phyloP scores from a whole-genome alignment of 129 eudicot genomes.

The Chrysanthemum seticuspe region DNA sequence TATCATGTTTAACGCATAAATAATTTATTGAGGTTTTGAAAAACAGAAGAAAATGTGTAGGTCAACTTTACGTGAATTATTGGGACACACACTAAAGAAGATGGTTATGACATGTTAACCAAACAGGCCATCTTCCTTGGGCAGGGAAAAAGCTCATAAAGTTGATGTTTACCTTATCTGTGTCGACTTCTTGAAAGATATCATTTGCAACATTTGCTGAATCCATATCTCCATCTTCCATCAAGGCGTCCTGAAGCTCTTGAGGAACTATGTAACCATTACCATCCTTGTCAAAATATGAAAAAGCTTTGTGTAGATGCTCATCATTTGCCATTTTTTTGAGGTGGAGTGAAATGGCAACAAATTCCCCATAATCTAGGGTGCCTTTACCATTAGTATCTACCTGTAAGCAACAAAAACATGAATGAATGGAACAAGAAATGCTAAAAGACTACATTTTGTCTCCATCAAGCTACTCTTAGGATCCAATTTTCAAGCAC shows the following conservation, averaged over 20 bases:
- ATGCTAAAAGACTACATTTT: no score
- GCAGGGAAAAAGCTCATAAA: no score
- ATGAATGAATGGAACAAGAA: no score
- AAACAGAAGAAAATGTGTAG: no score
- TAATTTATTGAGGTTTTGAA: no score
- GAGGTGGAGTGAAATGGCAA: constrained; percentile 78
- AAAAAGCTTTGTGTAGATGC: constrained; percentile 82
- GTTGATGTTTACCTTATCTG: constrained; percentile 55
- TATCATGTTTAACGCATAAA: no score
- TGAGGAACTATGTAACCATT: constrained; percentile 78
- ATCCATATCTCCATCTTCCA: constrained; percentile 83
- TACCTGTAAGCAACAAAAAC: constrained; percentile 43
- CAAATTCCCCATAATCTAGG: constrained; percentile 76
- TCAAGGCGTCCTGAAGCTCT: constrained; percentile 71
- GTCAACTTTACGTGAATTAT: no score
- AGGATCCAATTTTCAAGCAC: no score
- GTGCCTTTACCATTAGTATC: constrained; percentile 79
- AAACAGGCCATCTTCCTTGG: no score
- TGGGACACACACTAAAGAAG: no score
- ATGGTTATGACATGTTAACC: no score
- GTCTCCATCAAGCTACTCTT: no score
- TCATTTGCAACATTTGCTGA: constrained; percentile 67
- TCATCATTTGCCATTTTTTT: constrained; percentile 80
- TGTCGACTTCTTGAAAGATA: constrained; percentile 91
- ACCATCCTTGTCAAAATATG: constrained; percentile 79